These are phyloP conservation scores for Calonectria fujianensis DNA, from an alignment of 2,329 filamentous ascomycete genomes.

Conservation along the genomic window DNA sequence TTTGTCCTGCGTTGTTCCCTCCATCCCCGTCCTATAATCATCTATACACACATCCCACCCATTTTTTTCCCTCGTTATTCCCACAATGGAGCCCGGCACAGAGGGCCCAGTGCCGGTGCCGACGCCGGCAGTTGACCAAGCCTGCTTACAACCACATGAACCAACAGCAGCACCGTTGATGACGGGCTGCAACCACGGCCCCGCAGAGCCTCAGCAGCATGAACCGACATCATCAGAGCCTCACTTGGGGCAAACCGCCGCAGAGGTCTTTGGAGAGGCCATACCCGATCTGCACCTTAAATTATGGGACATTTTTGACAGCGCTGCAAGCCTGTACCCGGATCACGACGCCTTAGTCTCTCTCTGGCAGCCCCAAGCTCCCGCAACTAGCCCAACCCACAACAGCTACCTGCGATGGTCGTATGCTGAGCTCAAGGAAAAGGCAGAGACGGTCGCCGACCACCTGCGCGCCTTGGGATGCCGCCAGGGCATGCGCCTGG, in stretches of 20 bases:
- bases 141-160: conserved; percentile 17
- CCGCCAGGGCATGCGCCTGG: conserved; percentile 56
- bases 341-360: conserved; percentile 61
- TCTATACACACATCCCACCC: background rate
- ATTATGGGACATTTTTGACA: conserved; percentile 59
- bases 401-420: conserved; percentile 56
- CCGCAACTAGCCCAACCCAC: conserved; percentile 27
- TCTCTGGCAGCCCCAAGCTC: conserved; percentile 56
- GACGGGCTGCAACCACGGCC: background rate
- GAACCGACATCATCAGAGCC: background rate
- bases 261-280: conserved; percentile 56
- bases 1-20: background rate
- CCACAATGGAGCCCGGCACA: conserved; percentile 2
- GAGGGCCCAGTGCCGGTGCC: conserved; percentile 2
- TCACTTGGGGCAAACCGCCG: conserved; percentile 17
- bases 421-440: conserved; percentile 54
- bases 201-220: conserved; percentile 20
- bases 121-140: conserved; percentile 4
- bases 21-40: background rate
- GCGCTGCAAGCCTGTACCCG: conserved; percentile 54
- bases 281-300: conserved; percentile 54
- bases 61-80: background rate
- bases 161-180: background rate
- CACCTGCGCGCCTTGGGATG: conserved; percentile 52
- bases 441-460: conserved; percentile 52